Conservation (phyloP, 352 stramenopile genomes). For the Globisporangium camurandrum region DNA sequence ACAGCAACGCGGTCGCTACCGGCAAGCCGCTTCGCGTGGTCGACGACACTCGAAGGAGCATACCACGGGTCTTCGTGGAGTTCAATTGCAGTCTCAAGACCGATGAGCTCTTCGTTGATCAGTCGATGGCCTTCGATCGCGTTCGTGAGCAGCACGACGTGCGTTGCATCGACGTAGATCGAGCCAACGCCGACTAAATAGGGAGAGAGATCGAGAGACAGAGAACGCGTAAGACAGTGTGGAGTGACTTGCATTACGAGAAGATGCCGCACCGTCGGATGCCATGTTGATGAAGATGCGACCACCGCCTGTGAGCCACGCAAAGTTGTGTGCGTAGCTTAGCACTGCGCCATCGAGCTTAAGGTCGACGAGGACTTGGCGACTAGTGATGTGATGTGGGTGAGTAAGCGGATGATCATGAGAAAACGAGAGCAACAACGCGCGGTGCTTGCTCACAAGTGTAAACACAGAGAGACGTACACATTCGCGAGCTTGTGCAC, state of each 20-base stretch:
- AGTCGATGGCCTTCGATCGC: conserved; percentile 69
- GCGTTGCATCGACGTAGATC: conserved; percentile 49
- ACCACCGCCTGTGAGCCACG: conserved; percentile 53
- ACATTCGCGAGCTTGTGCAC: conserved; percentile 32
- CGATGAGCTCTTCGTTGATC: conserved; percentile 58
- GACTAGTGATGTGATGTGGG: conserved; percentile 16
- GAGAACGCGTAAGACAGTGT: background rate
- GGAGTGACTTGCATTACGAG: background rate
- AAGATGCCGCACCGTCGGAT: conserved; percentile 41
- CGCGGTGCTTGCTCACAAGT: background rate
- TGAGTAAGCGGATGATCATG: background rate
- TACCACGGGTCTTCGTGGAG: conserved; percentile 53
- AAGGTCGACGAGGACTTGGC: conserved; percentile 31
- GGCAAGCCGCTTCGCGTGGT: conserved; percentile 28
- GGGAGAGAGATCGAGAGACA: background rate
- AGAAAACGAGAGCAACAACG: background rate
- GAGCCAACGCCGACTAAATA: conserved; percentile 37
- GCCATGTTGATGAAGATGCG: conserved; percentile 66
- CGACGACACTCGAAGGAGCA: conserved; percentile 15
- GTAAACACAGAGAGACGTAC: conserved; percentile 18
- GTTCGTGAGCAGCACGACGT: conserved; percentile 54
- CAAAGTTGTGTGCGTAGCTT: conserved; percentile 55
- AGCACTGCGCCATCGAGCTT: conserved; percentile 40
- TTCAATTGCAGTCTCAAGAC: conserved; percentile 24
- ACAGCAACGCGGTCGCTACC: conserved; percentile 27